phyloP scores from a whole-genome alignment of 2,329 filamentous ascomycete genomes.

The Colletotrichum acutatum region DNA sequence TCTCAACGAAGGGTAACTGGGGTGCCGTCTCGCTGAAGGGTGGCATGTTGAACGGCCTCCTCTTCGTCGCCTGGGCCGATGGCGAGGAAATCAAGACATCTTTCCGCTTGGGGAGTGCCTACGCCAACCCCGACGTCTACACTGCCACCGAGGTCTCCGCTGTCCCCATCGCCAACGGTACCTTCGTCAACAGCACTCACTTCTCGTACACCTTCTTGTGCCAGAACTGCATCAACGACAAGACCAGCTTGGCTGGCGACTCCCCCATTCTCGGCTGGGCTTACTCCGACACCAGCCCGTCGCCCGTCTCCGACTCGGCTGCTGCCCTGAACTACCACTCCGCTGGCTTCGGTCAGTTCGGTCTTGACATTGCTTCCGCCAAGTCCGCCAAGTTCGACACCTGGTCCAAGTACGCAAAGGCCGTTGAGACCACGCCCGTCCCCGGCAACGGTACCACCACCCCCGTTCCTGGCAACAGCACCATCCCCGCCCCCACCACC shows the following conservation, averaged over 20 bases:
- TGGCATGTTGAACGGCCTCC: conserved; percentile 58
- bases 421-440: conserved; percentile 9
- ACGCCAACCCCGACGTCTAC: conserved; percentile 59
- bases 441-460: conserved; percentile 25
- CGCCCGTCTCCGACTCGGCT: conserved; percentile 44
- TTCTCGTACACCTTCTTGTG: conserved; percentile 66
- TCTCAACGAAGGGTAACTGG: conserved; percentile 53
- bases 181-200: conserved; percentile 63
- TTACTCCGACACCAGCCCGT: conserved; percentile 46
- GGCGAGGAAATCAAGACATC: conserved; percentile 50
- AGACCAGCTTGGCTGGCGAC: conserved; percentile 43
- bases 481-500: conserved; percentile 36
- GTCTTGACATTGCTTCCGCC: conserved; percentile 44
- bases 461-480: conserved; percentile 39
- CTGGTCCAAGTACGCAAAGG: conserved; percentile 31
- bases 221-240: conserved; percentile 52
- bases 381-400: conserved; percentile 44
- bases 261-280: conserved; percentile 52
- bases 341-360: conserved; percentile 51
- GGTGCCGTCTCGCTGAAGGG: conserved; percentile 59
- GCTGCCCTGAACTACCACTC: conserved; percentile 52
- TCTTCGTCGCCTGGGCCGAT: conserved; percentile 62
- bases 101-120: conserved; percentile 49
- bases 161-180: conserved; percentile 60
- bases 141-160: conserved; percentile 51